Evolutionary conservation across 345 rosid species (phyloP).

Genomic region (Brassica incana): DNA sequence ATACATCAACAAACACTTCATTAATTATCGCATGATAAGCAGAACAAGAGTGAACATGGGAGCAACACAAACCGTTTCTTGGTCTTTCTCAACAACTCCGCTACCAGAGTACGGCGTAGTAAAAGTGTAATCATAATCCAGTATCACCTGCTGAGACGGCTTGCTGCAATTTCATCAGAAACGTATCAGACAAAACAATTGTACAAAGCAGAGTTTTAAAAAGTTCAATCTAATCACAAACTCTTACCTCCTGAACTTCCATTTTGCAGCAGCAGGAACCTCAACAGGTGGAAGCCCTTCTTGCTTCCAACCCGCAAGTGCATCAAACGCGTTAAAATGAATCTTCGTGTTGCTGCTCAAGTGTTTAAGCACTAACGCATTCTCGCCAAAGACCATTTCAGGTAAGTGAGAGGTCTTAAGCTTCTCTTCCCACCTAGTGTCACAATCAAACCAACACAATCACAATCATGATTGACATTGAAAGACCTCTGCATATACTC

Average conservation of each 20-base stretch:
- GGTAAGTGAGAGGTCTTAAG: constrained; percentile 82
- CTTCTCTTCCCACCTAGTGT: constrained; percentile 78
- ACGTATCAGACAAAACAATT: constrained; percentile 3
- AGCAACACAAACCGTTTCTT: constrained; percentile 45
- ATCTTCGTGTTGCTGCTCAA: constrained; percentile 53
- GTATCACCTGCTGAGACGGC: constrained; percentile 85
- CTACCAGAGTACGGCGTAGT: constrained; percentile 92
- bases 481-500: background rate
- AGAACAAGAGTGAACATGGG: background rate
- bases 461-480: background rate
- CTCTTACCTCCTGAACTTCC: constrained; percentile 86
- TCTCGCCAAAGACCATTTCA: constrained; percentile 92
- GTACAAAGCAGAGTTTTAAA: background rate
- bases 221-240: background rate
- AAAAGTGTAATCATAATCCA: constrained; percentile 96
- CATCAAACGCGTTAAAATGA: constrained; percentile 88
- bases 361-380: constrained; percentile 65
- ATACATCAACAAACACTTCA: background rate
- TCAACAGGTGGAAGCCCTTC: constrained; percentile 89
- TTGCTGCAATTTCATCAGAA: constrained; percentile 62
- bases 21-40: background rate
- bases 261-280: constrained; percentile 90
- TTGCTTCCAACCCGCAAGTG: constrained; percentile 78
- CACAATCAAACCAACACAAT: constrained; percentile 23
- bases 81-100: constrained; percentile 52